phyloP scores from a whole-genome alignment of 1,284 basidiomycete species.

The Ustilago trichophora region DNA sequence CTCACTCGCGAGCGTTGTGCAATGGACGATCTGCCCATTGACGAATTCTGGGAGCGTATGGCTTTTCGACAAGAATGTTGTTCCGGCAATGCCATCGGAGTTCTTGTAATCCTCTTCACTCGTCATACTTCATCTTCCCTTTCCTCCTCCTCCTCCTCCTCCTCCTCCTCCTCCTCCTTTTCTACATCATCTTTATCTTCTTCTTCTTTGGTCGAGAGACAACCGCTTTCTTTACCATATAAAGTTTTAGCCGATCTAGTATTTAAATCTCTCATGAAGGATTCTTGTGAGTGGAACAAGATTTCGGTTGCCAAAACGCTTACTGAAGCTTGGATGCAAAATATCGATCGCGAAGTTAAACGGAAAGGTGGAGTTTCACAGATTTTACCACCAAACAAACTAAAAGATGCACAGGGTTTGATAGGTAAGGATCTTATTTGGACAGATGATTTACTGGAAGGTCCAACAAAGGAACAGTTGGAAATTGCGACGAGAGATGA shows the following conservation, averaged over 20 bases:
- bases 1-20: conserved; percentile 53
- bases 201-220: conserved; percentile 16
- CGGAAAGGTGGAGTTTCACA: conserved; percentile 47
- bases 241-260: conserved; percentile 51
- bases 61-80: conserved; percentile 65
- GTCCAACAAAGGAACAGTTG: conserved; percentile 22
- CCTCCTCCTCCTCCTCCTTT: no score
- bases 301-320: conserved; percentile 14
- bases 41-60: conserved; percentile 66
- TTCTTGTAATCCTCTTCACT: conserved; percentile 55
- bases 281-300: conserved; percentile 59
- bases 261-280: conserved; percentile 53
- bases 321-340: conserved; percentile 47
- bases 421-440: conserved; percentile 41
- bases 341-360: conserved; percentile 42
- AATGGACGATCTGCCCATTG: conserved; percentile 53
- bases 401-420: conserved; percentile 2
- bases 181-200: no score
- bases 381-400: background rate
- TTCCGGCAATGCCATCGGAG: conserved; percentile 62
- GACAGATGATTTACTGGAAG: conserved; percentile 24
- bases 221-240: conserved; percentile 51
- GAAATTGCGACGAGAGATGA: conserved; percentile 13
- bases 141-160: no score
- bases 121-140: conserved; percentile 3